These are phyloP conservation scores for Rhododendron griersonianum DNA, from an alignment of 148 eudicot genomes.

Conservation along the genomic window DNA sequence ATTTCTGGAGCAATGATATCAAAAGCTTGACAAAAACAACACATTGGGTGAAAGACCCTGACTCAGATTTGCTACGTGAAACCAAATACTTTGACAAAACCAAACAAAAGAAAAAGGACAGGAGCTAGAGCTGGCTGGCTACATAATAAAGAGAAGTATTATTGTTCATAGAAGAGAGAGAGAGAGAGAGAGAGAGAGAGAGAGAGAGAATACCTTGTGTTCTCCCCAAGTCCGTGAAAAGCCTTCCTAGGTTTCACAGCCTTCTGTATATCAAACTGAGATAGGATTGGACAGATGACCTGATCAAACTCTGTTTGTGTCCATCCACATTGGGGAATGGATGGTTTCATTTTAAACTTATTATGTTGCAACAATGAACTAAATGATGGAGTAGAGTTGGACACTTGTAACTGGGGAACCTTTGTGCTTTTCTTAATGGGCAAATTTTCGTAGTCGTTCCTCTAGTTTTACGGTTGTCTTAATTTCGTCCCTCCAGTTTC, in stretches of 20 bases:
- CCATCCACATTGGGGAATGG: neutral
- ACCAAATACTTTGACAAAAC: constrained; percentile 12
- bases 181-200: neutral
- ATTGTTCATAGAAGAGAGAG: constrained; percentile 12
- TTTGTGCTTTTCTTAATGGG: too few relatives aligned
- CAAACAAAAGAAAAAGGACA: constrained; percentile 22
- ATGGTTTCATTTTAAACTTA: neutral
- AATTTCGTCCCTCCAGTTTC: too few relatives aligned
- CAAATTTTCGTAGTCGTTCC: too few relatives aligned
- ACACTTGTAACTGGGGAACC: neutral
- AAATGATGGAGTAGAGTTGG: neutral
- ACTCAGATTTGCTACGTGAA: constrained; percentile 17
- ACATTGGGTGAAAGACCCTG: constrained; percentile 18
- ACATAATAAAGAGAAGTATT: constrained; percentile 26
- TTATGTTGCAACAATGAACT: neutral
- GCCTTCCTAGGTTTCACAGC: constrained; percentile 20
- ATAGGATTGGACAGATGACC: constrained; percentile 23
- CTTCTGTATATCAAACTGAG: constrained; percentile 2
- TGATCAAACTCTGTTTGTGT: neutral
- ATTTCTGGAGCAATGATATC: constrained; percentile 13
- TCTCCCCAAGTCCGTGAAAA: neutral
- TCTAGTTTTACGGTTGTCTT: too few relatives aligned
- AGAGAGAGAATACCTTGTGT: neutral
- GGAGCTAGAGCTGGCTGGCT: neutral
- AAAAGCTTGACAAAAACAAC: constrained; percentile 33